phyloP scores from a whole-genome alignment of 2,329 filamentous ascomycete genomes.

The Colletotrichum falcatum region DNA sequence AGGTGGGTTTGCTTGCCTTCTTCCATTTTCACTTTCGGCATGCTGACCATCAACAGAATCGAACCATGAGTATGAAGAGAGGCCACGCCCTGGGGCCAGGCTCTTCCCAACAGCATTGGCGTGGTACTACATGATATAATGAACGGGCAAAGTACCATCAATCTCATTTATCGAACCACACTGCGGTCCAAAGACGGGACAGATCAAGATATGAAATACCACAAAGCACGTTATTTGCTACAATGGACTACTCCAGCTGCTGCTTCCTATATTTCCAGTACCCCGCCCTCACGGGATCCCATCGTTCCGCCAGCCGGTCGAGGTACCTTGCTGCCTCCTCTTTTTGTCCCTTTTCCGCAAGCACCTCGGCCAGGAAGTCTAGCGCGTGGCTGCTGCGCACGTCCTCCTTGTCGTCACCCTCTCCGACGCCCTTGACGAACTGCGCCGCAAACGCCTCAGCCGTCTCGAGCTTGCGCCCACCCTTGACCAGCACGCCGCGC shows the following conservation, averaged over 20 bases:
- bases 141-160: neutral
- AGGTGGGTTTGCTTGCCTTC: neutral
- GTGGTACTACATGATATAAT: neutral
- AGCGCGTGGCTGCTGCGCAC: slow-evolving; percentile 75
- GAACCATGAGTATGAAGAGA: neutral
- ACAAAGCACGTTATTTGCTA: neutral
- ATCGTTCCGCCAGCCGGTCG: slow-evolving; percentile 81
- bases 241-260: slow-evolving; percentile 39
- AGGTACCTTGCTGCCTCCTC: slow-evolving; percentile 77
- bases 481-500: slow-evolving; percentile 78
- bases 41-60: slow-evolving; percentile 2
- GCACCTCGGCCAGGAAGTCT: slow-evolving; percentile 79
- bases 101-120: neutral
- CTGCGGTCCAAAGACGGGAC: neutral
- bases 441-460: slow-evolving; percentile 62
- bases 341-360: slow-evolving; percentile 66
- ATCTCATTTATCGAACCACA: neutral
- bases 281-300: slow-evolving; percentile 89
- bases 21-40: neutral
- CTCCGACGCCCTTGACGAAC: slow-evolving; percentile 63
- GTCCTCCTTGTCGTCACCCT: slow-evolving; percentile 58
- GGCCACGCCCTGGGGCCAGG: neutral
- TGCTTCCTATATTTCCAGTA: slow-evolving; percentile 81
- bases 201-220: slow-evolving; percentile 2
- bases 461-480: slow-evolving; percentile 61